Evolutionary conservation across 2,329 filamentous ascomycete species (phyloP), one percentile per base, ranked within the genome.

Genomic region (Pseudogymnoascus sp.): DNA sequence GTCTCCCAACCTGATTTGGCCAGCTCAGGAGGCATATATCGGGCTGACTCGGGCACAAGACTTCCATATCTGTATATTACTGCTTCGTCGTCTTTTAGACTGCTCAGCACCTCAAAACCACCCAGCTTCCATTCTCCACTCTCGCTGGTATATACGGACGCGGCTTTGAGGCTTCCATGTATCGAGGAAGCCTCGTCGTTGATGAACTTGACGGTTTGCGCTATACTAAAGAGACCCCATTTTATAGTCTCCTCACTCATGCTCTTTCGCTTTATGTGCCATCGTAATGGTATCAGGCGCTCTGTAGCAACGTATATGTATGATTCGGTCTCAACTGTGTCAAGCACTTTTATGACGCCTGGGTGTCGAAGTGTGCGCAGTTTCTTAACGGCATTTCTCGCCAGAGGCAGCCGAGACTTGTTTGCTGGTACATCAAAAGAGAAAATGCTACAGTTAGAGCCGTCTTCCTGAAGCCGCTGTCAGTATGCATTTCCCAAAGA

Each of bases 111-210:
- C 69, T 99, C 95, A 69, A 99, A 96, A 0, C 95, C 95, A 19
- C 89, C 93, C 1, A 99, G 79, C 73, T 96, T 97, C 95, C 95
- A 99, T 77, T 99, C 95, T 64, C 95, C 95, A 72, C 95, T 97
- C 73, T 97, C 93, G 65, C 91, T 92, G 3, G 91, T 95, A 76
- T 93, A 99, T 67, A 99, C 82, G 0, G 93, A 96, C 0, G 90
- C 89, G 19, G 90, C 89, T 66, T 90, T 87, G 62, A 99, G 80
- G 70, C 86, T 91, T 60, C 93, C 95, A 71, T 99, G 95, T 61
- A 99, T 89, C 0, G 93, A 97, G 2, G 88, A 83, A 2, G 93
- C 95, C 68, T 99, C 95, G 59, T 90, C 87, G 72, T 99, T 99
- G 74, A 99, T 91, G 73, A 99, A 99, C 71, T 95, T 96, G 68